Conservation (phyloP, 768 basidiomycete genomes). For the Fistulinella prunicolor region DNA sequence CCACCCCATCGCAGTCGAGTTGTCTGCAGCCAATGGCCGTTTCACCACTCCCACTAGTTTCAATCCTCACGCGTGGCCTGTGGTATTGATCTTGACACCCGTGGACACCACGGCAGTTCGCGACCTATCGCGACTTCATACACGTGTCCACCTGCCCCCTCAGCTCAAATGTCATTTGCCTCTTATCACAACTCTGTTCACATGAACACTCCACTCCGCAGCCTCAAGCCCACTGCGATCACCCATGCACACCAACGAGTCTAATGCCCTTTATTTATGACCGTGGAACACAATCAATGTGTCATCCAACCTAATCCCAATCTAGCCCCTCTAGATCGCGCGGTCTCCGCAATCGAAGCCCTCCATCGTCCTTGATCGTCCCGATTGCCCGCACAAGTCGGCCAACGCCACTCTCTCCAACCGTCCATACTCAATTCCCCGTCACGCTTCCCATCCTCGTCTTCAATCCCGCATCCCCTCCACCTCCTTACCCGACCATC, state of each 20-base stretch:
- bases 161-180: neutral
- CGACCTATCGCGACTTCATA: neutral
- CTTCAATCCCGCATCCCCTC: neutral
- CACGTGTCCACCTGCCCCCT: constrained; percentile 23
- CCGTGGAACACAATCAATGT: constrained; percentile 13
- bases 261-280: constrained; percentile 8
- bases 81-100: too few relatives aligned
- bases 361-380: constrained; percentile 13
- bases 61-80: neutral
- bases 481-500: neutral
- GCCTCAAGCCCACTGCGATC: constrained; percentile 2
- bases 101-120: constrained; percentile 29
- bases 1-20: constrained; percentile 23
- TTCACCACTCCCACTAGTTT: neutral
- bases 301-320: constrained; percentile 23
- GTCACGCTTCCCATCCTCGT: too few relatives aligned
- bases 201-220: constrained; percentile 18
- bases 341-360: constrained; percentile 20
- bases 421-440: too few relatives aligned
- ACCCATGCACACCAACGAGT: constrained; percentile 9
- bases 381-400: constrained; percentile 22
- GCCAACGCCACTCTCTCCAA: too few relatives aligned
- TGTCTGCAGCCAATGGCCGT: neutral
- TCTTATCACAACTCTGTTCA: constrained; percentile 19
- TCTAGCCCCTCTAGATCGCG: constrained; percentile 23